phyloP scores from a whole-genome alignment of 2,329 filamentous ascomycete genomes.

The Phialocephala sp. region DNA sequence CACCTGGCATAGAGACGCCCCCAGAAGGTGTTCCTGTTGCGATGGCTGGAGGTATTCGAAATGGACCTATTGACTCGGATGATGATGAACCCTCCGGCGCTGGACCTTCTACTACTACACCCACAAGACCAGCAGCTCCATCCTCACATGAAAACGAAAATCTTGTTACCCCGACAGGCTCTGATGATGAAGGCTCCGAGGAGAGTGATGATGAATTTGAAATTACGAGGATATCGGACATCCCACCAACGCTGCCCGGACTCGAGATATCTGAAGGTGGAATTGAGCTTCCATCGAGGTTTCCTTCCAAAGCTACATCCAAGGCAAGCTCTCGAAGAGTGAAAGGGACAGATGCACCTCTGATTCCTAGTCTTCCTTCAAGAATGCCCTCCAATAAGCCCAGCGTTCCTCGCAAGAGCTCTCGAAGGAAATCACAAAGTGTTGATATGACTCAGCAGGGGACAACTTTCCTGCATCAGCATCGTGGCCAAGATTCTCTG shows the following conservation, averaged over 20 bases:
- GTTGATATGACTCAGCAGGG: slow-evolving; percentile 31
- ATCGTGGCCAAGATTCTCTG: slow-evolving; percentile 33
- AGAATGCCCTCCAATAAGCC: slow-evolving; percentile 32
- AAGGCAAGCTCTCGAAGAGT: slow-evolving; percentile 32
- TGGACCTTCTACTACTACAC: slow-evolving; percentile 41
- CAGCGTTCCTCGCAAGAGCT: slow-evolving; percentile 74
- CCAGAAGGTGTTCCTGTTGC: slow-evolving; percentile 70
- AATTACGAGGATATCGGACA: slow-evolving; percentile 51
- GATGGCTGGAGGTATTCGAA: slow-evolving; percentile 34
- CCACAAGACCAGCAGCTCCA: slow-evolving; percentile 28
- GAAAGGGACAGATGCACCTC: slow-evolving; percentile 33
- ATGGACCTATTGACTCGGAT: slow-evolving; percentile 68
- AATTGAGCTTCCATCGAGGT: slow-evolving; percentile 61
- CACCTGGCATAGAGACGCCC: slow-evolving; percentile 69
- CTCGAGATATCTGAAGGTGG: slow-evolving; percentile 53
- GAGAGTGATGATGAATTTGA: slow-evolving; percentile 53
- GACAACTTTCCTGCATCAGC: slow-evolving; percentile 23
- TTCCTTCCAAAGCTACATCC: slow-evolving; percentile 63
- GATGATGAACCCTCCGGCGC: slow-evolving; percentile 57
- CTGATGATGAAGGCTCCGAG: slow-evolving; percentile 54
- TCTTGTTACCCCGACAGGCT: slow-evolving; percentile 37
- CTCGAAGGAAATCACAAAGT: slow-evolving; percentile 56
- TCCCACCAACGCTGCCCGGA: slow-evolving; percentile 62
- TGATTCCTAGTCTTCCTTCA: slow-evolving; percentile 47
- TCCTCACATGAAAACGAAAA: slow-evolving; percentile 35